Evolutionary conservation across 139 green algal genomes (phyloP), one percentile per base, ranked within the genome.

Genomic region (Chlorella sp.): DNA sequence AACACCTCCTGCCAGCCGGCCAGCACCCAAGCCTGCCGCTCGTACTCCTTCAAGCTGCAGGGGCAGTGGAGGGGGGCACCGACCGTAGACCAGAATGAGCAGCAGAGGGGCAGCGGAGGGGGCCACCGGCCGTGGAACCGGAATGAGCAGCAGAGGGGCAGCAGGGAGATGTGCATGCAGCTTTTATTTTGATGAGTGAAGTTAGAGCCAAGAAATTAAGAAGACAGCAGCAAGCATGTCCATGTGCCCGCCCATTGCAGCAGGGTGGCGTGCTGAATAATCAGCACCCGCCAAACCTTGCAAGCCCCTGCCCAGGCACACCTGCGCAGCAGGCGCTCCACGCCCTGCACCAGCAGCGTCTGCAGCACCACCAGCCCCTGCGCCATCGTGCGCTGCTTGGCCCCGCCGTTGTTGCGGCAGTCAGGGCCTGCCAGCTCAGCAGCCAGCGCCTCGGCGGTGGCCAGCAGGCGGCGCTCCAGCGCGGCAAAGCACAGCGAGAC

Each of bases 401-500:
- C 63, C 20, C 65, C 78, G 28, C 56, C 78, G 63, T 64, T 71
- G 83, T 21, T 23, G 79, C 64, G 32, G 32, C 18, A 36, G 28
- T 30, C 60, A 21, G 73, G 69, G 44, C 5, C 23, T 5, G 17
- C 73, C 38, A 86, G 56, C 34, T 55, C 78, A 21, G 32, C n/a
- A 23, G 60, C 6, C 64, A 86, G 71, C 38, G 72, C 80, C 30
- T 44, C 30, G 75, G 88, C 44, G 21, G 62, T 51, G 25, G 23
- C 71, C 73, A 88, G 38, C 73, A 92, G 25, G 12, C 87, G 76
- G 21, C 68, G 32, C 65, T 93, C 75, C 85, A 94, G 63, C 0
- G 88, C 86, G 4, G 64, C 71, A 64, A 96, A 95, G 74, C 90
- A 94, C 7, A 90, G 81, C 5, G 81, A 85, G 18, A 95, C 88